phyloP scores from a whole-genome alignment of 257 asterid genomes.

The Oldenlandia corymbosa region DNA sequence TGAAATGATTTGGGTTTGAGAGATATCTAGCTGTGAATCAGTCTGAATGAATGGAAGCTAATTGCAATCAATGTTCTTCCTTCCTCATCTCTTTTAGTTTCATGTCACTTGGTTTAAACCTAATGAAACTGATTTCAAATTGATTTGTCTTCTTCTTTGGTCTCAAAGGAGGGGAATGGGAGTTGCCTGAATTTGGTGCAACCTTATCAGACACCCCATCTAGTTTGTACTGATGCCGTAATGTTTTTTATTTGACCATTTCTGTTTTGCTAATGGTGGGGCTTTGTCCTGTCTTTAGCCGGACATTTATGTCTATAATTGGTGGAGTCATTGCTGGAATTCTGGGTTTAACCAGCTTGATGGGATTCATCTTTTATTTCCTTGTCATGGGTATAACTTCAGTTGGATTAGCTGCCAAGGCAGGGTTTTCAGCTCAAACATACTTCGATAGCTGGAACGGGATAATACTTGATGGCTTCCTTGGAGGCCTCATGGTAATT shows the following conservation, averaged over 20 bases:
- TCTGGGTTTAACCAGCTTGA: slow-evolving; percentile 63
- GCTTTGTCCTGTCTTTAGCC: slow-evolving; percentile 40
- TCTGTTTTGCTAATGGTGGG: slow-evolving; percentile 11
- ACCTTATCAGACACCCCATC: neutral
- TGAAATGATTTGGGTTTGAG: neutral
- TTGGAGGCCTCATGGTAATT: slow-evolving; percentile 82
- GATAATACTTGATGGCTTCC: slow-evolving; percentile 65
- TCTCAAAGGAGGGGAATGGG: neutral
- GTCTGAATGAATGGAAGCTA: neutral
- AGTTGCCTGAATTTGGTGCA: neutral
- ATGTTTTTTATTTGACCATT: neutral
- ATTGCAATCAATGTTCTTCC: no score
- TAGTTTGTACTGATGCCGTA: neutral
- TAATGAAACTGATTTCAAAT: neutral
- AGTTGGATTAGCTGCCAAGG: slow-evolving; percentile 74
- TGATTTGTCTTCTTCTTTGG: no score
- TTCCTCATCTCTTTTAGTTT: neutral
- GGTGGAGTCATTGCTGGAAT: slow-evolving; percentile 86
- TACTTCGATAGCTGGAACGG: slow-evolving; percentile 80
- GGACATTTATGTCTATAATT: slow-evolving; percentile 87
- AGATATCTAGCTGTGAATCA: neutral
- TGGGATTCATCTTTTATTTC: slow-evolving; percentile 70
- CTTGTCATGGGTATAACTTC: slow-evolving; percentile 75
- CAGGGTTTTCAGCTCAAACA: slow-evolving; percentile 63
- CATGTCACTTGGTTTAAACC: neutral